A percentile compares a stretch with the other conserved stretches of the same genome.
Evolutionary conservation across 352 stramenopile species (phyloP).

Genomic region (Peronospora tabacina): DNA sequence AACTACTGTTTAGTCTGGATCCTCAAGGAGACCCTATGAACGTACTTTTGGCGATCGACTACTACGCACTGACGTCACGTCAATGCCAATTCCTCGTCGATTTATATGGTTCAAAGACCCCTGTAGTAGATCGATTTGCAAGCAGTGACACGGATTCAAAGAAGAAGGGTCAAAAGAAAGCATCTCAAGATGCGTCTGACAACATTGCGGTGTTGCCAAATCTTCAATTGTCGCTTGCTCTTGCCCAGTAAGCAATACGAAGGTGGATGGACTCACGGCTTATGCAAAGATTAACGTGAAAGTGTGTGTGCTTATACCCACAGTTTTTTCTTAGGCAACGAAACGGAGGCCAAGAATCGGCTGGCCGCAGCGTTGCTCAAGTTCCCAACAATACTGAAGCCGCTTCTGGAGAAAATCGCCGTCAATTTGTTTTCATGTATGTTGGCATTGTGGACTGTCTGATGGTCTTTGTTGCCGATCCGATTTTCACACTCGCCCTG

Average conservation of each 20-base stretch:
- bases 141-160: constrained; percentile 5
- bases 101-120: constrained; percentile 45
- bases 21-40: constrained; percentile 75
- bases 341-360: constrained; percentile 47
- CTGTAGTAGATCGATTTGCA: constrained; percentile 47
- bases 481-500: background rate
- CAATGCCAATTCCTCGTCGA: constrained; percentile 78
- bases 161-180: constrained; percentile 18
- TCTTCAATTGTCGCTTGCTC: constrained; percentile 65
- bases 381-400: constrained; percentile 66
- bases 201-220: constrained; percentile 53
- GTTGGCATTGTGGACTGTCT: constrained; percentile 7
- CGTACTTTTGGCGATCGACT: constrained; percentile 73
- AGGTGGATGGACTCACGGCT: background rate
- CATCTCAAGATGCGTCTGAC: constrained; percentile 13
- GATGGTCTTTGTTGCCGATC: background rate
- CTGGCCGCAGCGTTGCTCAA: constrained; percentile 51
- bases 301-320: too few relatives aligned
- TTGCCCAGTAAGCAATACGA: constrained; percentile 46
- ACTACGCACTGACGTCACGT: constrained; percentile 71
- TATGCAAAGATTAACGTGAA: constrained; percentile 5
- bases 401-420: constrained; percentile 68
- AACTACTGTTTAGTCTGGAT: constrained; percentile 65
- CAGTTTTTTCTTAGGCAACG: constrained; percentile 63
- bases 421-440: constrained; percentile 58